A percentile compares a stretch with the other conserved stretches of the same genome.
Conservation (phyloP, 2,329 filamentous ascomycete species). For the Penicillium concentricum region DNA sequence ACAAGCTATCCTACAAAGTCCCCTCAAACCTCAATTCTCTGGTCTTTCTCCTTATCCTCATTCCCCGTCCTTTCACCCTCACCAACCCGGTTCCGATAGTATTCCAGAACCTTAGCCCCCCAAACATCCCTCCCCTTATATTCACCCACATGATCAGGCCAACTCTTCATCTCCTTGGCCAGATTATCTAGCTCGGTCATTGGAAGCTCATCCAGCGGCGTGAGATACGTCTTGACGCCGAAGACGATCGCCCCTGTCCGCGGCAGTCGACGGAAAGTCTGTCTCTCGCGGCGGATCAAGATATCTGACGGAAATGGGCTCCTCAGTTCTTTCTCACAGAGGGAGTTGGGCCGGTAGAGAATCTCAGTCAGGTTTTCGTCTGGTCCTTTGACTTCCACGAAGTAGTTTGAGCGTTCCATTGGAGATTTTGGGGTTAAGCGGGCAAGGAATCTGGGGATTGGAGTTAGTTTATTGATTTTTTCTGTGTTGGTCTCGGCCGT, state of each 20-base stretch:
- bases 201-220: slow-evolving; percentile 41
- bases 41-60: slow-evolving; percentile 11
- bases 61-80: not conserved
- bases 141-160: slow-evolving; percentile 45
- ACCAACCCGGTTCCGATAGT: slow-evolving; percentile 29
- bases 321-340: slow-evolving; percentile 39
- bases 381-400: slow-evolving; percentile 49
- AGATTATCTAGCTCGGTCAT: slow-evolving; percentile 44
- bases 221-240: slow-evolving; percentile 50
- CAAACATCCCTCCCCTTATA: slow-evolving; percentile 49
- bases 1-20: not conserved
- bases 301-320: slow-evolving; percentile 42
- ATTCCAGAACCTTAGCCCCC: slow-evolving; percentile 42
- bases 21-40: slow-evolving; percentile 10
- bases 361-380: slow-evolving; percentile 40
- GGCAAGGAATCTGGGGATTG: slow-evolving; percentile 43
- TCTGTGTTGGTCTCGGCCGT: not conserved
- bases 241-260: slow-evolving; percentile 49
- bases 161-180: slow-evolving; percentile 45
- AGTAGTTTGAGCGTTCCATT: slow-evolving; percentile 53
- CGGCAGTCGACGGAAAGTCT: slow-evolving; percentile 51
- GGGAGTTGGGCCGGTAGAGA: slow-evolving; percentile 46
- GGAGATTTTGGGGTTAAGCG: slow-evolving; percentile 44
- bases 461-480: not conserved
- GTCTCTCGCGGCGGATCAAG: slow-evolving; percentile 50